These are phyloP conservation scores for Boletus tylopilopsis DNA, from an alignment of 768 basidiomycete species.

Conservation along the genomic window DNA sequence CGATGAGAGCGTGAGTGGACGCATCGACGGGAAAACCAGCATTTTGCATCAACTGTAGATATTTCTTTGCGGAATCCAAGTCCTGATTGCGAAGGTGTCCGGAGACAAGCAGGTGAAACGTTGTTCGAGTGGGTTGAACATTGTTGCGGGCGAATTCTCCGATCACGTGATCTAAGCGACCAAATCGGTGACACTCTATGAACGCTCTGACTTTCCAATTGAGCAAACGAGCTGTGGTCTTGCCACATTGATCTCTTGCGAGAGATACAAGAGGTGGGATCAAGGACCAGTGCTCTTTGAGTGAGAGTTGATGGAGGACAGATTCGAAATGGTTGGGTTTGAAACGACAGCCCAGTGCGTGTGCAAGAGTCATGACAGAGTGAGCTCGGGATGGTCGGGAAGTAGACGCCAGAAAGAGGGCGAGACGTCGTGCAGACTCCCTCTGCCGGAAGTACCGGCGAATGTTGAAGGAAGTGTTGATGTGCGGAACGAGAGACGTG, in stretches of 20 bases:
- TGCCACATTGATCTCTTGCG: constrained; percentile 47
- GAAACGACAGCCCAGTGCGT: constrained; percentile 45
- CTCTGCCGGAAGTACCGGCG: constrained; percentile 30
- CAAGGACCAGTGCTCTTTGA: constrained; percentile 44
- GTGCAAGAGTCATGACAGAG: constrained; percentile 45
- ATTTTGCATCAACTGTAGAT: constrained; percentile 53
- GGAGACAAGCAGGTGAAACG: constrained; percentile 65
- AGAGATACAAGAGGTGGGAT: constrained; percentile 47
- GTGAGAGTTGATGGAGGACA: constrained; percentile 48
- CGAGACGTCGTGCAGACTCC: constrained; percentile 32
- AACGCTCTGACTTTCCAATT: constrained; percentile 68
- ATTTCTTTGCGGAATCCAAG: constrained; percentile 49
- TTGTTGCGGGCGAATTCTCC: constrained; percentile 46
- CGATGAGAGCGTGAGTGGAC: constrained; percentile 58
- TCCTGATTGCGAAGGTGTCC: constrained; percentile 69
- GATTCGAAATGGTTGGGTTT: constrained; percentile 57
- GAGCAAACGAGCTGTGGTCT: constrained; percentile 52
- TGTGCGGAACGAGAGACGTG: constrained; percentile 4
- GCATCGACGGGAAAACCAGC: constrained; percentile 52
- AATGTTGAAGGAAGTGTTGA: constrained; percentile 22
- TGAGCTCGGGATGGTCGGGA: constrained; percentile 40
- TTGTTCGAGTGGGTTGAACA: constrained; percentile 52
- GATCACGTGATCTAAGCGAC: constrained; percentile 42
- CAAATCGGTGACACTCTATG: constrained; percentile 50
- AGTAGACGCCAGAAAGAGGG: constrained; percentile 31